Conservation (phyloP, 1,139 yeast species). For the Yamadazyma jaroonii region DNA sequence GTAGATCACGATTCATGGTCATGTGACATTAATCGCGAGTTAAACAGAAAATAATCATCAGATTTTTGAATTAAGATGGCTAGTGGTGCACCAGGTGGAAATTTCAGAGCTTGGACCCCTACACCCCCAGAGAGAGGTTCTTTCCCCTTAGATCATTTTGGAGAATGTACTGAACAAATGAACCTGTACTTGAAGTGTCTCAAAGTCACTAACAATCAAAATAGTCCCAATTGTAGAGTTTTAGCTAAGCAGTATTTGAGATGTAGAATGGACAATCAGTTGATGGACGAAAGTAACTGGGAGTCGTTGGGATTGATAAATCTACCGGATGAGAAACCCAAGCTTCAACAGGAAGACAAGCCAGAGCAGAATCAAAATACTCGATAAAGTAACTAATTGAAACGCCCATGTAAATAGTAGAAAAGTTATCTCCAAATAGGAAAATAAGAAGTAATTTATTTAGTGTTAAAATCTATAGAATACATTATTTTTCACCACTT, state of each 20-base stretch:
- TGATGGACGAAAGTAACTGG: conserved; percentile 86
- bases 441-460: no score
- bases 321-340: conserved; percentile 47
- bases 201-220: conserved; percentile 72
- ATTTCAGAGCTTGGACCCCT: conserved; percentile 60
- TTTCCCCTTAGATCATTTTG: conserved; percentile 90
- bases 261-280: conserved; percentile 87
- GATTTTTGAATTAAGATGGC: conserved; percentile 16
- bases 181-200: conserved; percentile 72
- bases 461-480: background rate
- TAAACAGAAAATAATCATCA: no score
- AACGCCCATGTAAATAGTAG: no score
- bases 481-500: background rate
- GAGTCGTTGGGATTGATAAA: conserved; percentile 66
- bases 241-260: conserved; percentile 78
- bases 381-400: no score
- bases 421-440: no score
- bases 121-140: conserved; percentile 97
- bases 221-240: conserved; percentile 85
- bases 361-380: background rate
- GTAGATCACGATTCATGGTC: no score
- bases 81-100: conserved; percentile 36
- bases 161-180: conserved; percentile 81
- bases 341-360: no score
- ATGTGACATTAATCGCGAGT: no score